Percentiles rank a stretch among this genome's conserved stretches.
Conservation (phyloP, 2,329 filamentous ascomycete genomes). For the Cladosporium sp. region DNA sequence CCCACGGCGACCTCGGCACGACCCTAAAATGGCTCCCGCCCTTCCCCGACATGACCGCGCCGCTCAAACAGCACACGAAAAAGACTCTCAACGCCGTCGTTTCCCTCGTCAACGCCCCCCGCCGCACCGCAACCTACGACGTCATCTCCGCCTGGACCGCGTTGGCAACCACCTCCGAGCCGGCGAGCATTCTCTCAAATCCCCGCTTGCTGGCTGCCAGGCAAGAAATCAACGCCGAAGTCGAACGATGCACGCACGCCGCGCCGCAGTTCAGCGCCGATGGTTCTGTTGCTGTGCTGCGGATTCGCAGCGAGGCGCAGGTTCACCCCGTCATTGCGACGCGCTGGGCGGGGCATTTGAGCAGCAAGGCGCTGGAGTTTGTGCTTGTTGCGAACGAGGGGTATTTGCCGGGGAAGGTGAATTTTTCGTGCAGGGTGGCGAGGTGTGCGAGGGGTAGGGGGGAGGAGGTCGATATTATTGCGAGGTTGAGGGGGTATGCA, state of each 20-base stretch:
- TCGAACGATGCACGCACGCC: slow-evolving; percentile 56
- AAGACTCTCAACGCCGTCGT: slow-evolving; percentile 60
- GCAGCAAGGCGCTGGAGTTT: slow-evolving; percentile 56
- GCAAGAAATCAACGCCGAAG: slow-evolving; percentile 56
- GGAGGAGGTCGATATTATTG: slow-evolving; percentile 59
- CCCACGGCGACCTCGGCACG: slow-evolving; percentile 62
- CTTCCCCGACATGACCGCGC: slow-evolving; percentile 60
- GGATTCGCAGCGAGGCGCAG: slow-evolving; percentile 57
- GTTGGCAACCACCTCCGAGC: slow-evolving; percentile 47
- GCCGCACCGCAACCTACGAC: slow-evolving; percentile 57
- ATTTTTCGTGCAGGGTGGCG: slow-evolving; percentile 62
- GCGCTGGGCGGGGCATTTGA: slow-evolving; percentile 59
- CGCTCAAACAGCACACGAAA: slow-evolving; percentile 58
- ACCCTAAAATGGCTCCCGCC: slow-evolving; percentile 61
- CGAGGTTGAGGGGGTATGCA: slow-evolving; percentile 51
- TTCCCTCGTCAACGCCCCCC: slow-evolving; percentile 60
- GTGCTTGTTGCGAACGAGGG: slow-evolving; percentile 64
- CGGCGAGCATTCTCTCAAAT: slow-evolving; percentile 49
- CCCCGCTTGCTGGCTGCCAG: slow-evolving; percentile 49
- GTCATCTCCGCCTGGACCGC: slow-evolving; percentile 58
- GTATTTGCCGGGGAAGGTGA: slow-evolving; percentile 58
- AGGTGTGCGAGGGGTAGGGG: slow-evolving; percentile 47
- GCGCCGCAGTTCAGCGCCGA: slow-evolving; percentile 61
- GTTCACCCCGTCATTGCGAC: slow-evolving; percentile 65
- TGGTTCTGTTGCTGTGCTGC: slow-evolving; percentile 57